These are phyloP conservation scores for Salix purpurea DNA, from an alignment of 345 rosid species.

Conservation along the genomic window DNA sequence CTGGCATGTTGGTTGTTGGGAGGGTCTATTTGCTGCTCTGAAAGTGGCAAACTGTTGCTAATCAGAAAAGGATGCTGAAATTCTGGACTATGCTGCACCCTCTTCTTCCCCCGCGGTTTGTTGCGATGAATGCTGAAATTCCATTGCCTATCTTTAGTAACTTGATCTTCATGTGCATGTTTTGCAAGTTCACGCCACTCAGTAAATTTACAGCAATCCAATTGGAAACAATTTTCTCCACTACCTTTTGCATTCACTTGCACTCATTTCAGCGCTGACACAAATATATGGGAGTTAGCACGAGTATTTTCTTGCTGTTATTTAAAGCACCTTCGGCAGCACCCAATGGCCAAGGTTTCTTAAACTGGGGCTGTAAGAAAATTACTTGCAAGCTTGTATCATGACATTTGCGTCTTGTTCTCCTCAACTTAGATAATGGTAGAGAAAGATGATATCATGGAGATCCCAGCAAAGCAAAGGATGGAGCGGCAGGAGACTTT, in stretches of 20 bases:
- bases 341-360: background rate
- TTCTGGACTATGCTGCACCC: background rate
- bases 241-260: background rate
- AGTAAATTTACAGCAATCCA: background rate
- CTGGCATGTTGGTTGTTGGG: background rate
- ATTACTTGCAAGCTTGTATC: background rate
- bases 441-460: constrained; percentile 63
- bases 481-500: constrained; percentile 84
- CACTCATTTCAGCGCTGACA: background rate
- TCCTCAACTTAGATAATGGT: constrained; percentile 50
- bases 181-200: background rate
- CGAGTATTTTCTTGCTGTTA: background rate
- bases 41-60: background rate
- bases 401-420: background rate
- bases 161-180: background rate
- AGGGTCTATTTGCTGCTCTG: background rate
- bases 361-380: background rate
- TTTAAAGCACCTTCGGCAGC: background rate
- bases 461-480: constrained; percentile 68
- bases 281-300: background rate
- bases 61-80: background rate
- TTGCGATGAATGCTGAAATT: background rate
- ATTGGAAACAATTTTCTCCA: background rate
- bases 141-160: background rate
- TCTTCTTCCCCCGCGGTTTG: background rate